A percentile compares a stretch with the other conserved stretches of the same genome.
These are phyloP conservation scores for Phialemonium atrogriseum DNA, from an alignment of 2,329 filamentous ascomycete species.

Conservation along the genomic window DNA sequence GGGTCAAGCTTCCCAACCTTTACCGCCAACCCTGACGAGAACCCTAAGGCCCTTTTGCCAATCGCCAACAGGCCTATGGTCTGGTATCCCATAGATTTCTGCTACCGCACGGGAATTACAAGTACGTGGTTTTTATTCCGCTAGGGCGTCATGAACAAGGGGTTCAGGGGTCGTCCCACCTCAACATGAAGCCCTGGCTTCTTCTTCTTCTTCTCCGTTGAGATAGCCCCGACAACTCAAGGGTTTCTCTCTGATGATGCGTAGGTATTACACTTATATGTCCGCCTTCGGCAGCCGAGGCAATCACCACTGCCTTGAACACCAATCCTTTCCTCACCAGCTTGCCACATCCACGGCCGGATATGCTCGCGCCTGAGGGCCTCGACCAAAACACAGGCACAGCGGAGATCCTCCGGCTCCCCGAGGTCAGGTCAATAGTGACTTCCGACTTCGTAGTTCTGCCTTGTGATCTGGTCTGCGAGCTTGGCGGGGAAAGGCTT, in stretches of 20 bases:
- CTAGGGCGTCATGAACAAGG: no score
- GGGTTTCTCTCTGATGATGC: neutral
- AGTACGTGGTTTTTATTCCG: no score
- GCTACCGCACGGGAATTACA: slow-evolving; percentile 71
- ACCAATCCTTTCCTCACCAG: slow-evolving; percentile 71
- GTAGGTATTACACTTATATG: slow-evolving; percentile 55
- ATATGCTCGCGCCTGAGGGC: slow-evolving; percentile 66
- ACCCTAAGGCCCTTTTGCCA: slow-evolving; percentile 73
- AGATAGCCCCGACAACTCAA: neutral
- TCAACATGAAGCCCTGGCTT: no score
- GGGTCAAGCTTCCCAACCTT: slow-evolving; percentile 78
- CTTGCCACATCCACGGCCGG: slow-evolving; percentile 63
- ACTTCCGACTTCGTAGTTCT: slow-evolving; percentile 82
- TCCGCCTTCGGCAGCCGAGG: slow-evolving; percentile 55
- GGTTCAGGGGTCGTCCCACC: no score
- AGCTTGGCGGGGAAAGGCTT: slow-evolving; percentile 73
- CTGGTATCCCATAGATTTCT: slow-evolving; percentile 83
- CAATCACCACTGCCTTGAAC: slow-evolving; percentile 62
- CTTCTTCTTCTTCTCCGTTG: no score
- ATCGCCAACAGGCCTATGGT: slow-evolving; percentile 84
- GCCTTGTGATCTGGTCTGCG: slow-evolving; percentile 89
- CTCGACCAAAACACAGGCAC: slow-evolving; percentile 82
- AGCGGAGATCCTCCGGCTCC: slow-evolving; percentile 76
- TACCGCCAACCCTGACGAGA: slow-evolving; percentile 69
- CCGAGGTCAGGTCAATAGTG: slow-evolving; percentile 71